phyloP scores from a whole-genome alignment of 331 rosid genomes.

The Rosa hybrid region DNA sequence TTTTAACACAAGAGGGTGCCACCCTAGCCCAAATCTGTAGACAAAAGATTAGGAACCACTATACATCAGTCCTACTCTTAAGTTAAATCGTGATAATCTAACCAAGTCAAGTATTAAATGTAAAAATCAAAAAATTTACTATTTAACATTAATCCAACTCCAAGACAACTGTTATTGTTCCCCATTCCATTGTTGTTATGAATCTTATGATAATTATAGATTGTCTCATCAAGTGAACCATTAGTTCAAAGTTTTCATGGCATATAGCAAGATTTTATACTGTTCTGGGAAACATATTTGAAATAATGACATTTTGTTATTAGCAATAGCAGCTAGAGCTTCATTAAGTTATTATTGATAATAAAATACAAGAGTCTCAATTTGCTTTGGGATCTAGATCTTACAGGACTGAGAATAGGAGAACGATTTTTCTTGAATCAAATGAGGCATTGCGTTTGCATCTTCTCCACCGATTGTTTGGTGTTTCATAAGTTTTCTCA shows the following conservation, averaged over 20 bases:
- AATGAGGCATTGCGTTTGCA: slow-evolving; percentile 46
- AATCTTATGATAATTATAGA: background rate
- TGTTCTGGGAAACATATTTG: background rate
- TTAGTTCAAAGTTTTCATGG: background rate
- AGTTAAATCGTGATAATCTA: background rate
- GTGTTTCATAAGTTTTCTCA: slow-evolving; percentile 44
- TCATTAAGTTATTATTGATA: background rate
- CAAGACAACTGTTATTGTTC: background rate
- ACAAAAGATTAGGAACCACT: background rate
- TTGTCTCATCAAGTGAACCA: background rate
- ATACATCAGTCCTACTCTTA: background rate
- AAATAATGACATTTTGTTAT: background rate
- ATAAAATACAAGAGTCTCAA: background rate
- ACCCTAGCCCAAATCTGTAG: background rate
- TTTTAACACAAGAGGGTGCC: background rate
- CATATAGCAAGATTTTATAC: background rate
- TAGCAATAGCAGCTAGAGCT: background rate
- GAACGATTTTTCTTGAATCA: slow-evolving; percentile 54
- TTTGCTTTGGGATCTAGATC: slow-evolving; percentile 15
- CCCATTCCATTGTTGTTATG: background rate
- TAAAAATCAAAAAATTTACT: background rate
- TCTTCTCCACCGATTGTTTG: slow-evolving; percentile 48
- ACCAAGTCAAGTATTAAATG: background rate
- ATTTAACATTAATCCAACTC: background rate
- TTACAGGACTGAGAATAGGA: slow-evolving; percentile 58